A percentile compares a stretch with the other conserved stretches of the same genome.
phyloP scores from a whole-genome alignment of 2,329 filamentous ascomycete species.

The Raffaelea ambrosiae region DNA sequence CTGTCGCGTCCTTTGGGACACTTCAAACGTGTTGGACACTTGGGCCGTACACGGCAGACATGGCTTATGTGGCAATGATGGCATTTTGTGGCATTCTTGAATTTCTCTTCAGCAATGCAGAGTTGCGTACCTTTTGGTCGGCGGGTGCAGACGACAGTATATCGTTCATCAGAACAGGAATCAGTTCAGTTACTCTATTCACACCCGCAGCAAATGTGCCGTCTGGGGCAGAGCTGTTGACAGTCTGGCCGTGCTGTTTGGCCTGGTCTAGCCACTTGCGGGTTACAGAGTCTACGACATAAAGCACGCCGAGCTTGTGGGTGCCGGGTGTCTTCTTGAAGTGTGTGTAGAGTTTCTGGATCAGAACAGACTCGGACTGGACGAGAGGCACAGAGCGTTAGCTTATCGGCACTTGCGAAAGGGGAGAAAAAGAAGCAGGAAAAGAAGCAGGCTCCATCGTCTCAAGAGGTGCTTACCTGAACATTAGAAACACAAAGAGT shows the following conservation, averaged over 20 bases:
- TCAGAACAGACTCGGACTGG: conserved; percentile 87
- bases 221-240: conserved; percentile 73
- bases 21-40: too few relatives aligned
- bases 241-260: conserved; percentile 72
- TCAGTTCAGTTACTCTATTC: conserved; percentile 89
- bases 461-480: conserved; percentile 57
- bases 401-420: not conserved
- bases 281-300: conserved; percentile 99
- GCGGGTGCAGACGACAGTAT: conserved; percentile 80
- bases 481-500: conserved; percentile 81
- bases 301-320: conserved; percentile 97
- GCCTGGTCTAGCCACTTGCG: conserved; percentile 98
- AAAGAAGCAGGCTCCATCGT: not conserved
- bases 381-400: too few relatives aligned
- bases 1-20: too few relatives aligned
- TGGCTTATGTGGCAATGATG: too few relatives aligned
- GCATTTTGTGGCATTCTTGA: not conserved
- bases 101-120: conserved; percentile 10
- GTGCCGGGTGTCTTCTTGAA: conserved; percentile 92
- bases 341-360: conserved; percentile 94
- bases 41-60: too few relatives aligned
- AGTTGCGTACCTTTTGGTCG: conserved; percentile 87
- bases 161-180: conserved; percentile 92
- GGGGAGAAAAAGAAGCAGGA: not conserved
- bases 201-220: conserved; percentile 93